Percentiles rank a stretch among this genome's conserved stretches.
These are phyloP conservation scores for Epicoccum nigrum DNA, from an alignment of 2,329 filamentous ascomycete genomes.

Conservation along the genomic window DNA sequence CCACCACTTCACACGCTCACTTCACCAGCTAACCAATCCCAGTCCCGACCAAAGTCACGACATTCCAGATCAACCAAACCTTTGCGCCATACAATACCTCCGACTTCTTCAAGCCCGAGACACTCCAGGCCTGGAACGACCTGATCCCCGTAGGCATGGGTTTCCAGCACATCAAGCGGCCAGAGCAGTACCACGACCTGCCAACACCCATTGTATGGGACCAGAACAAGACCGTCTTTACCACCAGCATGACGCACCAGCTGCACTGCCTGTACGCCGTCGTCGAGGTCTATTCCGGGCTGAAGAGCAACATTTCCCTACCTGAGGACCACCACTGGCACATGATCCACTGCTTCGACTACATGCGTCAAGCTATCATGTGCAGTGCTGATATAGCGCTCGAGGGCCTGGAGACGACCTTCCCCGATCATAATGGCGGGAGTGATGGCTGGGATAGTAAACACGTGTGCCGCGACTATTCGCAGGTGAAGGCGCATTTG, in stretches of 20 bases:
- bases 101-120: conserved; percentile 44
- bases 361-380: conserved; percentile 45
- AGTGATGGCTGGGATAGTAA: conserved; percentile 47
- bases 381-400: conserved; percentile 41
- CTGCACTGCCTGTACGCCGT: conserved; percentile 45
- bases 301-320: conserved; percentile 31
- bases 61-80: conserved; percentile 44
- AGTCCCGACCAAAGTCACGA: conserved; percentile 43
- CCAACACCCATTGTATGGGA: conserved; percentile 43
- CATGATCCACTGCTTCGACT: conserved; percentile 48
- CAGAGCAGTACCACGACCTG: conserved; percentile 39
- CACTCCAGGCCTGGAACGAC: conserved; percentile 42
- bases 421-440: conserved; percentile 44
- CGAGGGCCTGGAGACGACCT: conserved; percentile 43
- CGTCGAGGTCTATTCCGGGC: conserved; percentile 39
- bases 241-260: conserved; percentile 44
- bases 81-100: conserved; percentile 45
- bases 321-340: conserved; percentile 47
- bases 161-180: conserved; percentile 39
- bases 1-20: too few species aligned
- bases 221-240: conserved; percentile 41
- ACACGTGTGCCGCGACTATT: conserved; percentile 34
- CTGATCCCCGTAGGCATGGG: conserved; percentile 41
- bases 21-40: neutral
- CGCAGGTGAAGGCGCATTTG: conserved; percentile 24